Evolutionary conservation across 257 asterid species (phyloP), one percentile per base, ranked within the genome.

Genomic region (Lavandula angustifolia): DNA sequence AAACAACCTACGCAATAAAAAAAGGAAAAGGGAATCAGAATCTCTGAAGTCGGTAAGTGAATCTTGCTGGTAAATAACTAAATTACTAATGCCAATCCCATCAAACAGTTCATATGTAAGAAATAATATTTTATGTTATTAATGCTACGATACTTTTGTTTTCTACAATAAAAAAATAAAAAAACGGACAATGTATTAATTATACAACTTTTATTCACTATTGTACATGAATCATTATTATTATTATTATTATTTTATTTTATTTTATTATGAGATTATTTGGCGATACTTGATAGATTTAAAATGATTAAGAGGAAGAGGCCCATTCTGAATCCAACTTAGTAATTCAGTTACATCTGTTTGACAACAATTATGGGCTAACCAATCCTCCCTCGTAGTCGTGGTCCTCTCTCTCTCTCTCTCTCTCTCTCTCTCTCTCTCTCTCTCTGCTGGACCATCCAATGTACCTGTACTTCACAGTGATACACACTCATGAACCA

Each of bases 401-500:
- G 75, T 78, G 82, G 79, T 74, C 82, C 77, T 70, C 63, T 52
- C 35, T 42, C 64, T n/a, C n/a, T n/a, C n/a, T n/a, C 72, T 73
- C 73, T 50, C 12, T 31, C 16, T 29, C 62, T 71, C 58, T 40
- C 55, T 44, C 37, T 16, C 56, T 37, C n/a, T n/a, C n/a, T n/a
- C n/a, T n/a, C n/a, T n/a, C n/a, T n/a, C n/a, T n/a, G n/a, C 52
- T n/a, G 66, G 82, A 66, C 75, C 75, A 74, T 70, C 51, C 60
- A 13, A 33, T 31, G 64, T 56, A 40, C 16, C 40, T 68, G 64
- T 73, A 72, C 68, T 58, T 60, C 29, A 46, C 46, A 49, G 9
- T 55, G 12, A 60, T 4, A 35, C 41, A 47, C 55, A 22, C 27
- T 22, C 27, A 22, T 22, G 27, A 22, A 14, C 60, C 3, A 7